Evolutionary conservation across 306 rosid species (phyloP), one percentile per base, ranked within the genome.

Genomic region (Sicyos baderoa): DNA sequence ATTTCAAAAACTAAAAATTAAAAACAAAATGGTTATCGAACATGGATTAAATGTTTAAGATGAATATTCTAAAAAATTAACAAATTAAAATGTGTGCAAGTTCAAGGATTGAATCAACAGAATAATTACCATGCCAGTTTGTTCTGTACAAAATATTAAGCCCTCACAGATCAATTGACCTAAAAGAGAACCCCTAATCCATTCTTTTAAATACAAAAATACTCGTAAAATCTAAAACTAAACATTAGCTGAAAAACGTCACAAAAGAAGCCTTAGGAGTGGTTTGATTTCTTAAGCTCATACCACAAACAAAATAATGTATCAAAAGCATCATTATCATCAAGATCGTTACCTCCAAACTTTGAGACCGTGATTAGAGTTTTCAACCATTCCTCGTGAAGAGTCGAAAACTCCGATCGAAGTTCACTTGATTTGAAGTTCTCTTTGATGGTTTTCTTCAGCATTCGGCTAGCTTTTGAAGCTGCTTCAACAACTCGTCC

Each of bases 351-450:
- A 74, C 82, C 85, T 67, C 51, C 72, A 19, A 71, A 37, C 69
- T 68, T 53, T 5, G 96, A 76, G 74, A 85, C 58, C 12, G 87
- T 65, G 18, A 89, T 17, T 44, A 93, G 80, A 47, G 89, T 78
- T 79, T 83, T 87, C 81, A 89, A 74, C 98, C 95, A 89, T 45
- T 81, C 86, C 84, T 93, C 98, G 17, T 93, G 98, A 72, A 93
- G 91, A 54, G 92, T 89, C 6, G 98, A 89, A 78, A 93, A 93
- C 77, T 83, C 88, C 12, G 91, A 84, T 65, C 98, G 86, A 81
- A 62, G 89, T 77, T 89, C 96, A 48, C 98, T 82, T 51, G 83
- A 77, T 77, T 56, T 76, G 40, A 93, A 93, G 67, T 82, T 81
- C 56, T 56, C 76, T 40, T 88, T 95, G n/a, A 89, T 74, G 42